Base-by-base conservation (phyloP, 164 flowering plant species). In the Kingdonia uniflora region DNA sequence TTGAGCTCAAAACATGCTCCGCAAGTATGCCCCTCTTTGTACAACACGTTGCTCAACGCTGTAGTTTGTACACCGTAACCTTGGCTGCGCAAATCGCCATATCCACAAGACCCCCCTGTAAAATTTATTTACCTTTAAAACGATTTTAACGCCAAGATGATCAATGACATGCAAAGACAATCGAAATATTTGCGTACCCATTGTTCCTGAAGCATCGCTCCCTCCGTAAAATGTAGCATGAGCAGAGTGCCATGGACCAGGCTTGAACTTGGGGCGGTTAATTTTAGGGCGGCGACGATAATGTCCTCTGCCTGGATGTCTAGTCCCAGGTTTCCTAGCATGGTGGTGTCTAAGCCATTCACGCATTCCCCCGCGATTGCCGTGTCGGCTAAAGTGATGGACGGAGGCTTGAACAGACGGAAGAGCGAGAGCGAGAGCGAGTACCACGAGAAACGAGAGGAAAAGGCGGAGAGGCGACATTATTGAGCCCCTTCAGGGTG, bases 81-180 rank as follows among this genome's bases (percentile, higher is more conserved):
- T 46, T 69, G 54, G 13, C 56, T 22, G 19, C 55, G 49, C 29
- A 70, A 54, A 55, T 83, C 65, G 14, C 65, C 74, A 48, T 81
- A 88, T 0, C 94, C 95, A 59, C 95, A 88, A 5, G 97, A 89
- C 16, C 92, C 97, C 6, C 79, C 95, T 85, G 35, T 42, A 53
- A 39, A 29, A 19, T 22, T 14, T 24, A 29, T 29, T 4, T 3
- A 29, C 35, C 4, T 4, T 29, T 29, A 29, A 8, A 8, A 29
- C 8, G 8, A 29, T 8, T 29, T 19, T 14, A 15, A 14, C 14
- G 21, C 39, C 5, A 50, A 14, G 12, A 25, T 20, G 33, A 41
- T 5, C 17, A 14, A 41, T 41, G 44, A 16, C 44, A 44, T 11
- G 48, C 22, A 17, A 15, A 15, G 11, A 0, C 43, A 41, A 22